phyloP scores from a whole-genome alignment of 148 eudicot genomes.

The Rhododendron williamsianum region DNA sequence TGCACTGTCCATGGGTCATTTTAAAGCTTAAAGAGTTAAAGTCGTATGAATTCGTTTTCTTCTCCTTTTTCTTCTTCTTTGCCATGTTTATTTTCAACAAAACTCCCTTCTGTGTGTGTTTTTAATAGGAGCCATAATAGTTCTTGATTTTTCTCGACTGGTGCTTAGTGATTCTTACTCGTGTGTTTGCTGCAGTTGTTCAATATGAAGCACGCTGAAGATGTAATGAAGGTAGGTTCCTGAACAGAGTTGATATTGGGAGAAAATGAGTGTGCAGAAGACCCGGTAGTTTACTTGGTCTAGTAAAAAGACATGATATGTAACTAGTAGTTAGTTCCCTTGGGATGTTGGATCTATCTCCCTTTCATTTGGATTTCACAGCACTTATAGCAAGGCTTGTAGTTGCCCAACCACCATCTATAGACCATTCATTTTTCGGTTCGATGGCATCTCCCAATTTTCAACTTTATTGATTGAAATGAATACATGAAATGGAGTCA shows the following conservation, averaged over 20 bases:
- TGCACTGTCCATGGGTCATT: not conserved
- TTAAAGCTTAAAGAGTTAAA: not conserved
- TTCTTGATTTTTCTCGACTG: not conserved
- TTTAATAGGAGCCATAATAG: not conserved
- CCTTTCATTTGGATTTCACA: no score
- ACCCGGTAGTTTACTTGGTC: not conserved
- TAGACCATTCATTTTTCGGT: no score
- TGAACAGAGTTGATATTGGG: not conserved
- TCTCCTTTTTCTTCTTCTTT: not conserved
- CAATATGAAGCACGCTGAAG: slow-evolving; percentile 43
- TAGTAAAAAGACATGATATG: not conserved
- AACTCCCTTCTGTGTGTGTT: not conserved
- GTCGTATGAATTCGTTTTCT: not conserved
- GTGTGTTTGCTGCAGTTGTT: slow-evolving; percentile 23
- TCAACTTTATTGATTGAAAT: no score
- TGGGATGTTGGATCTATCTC: not conserved
- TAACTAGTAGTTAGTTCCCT: not conserved
- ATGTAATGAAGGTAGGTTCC: not conserved
- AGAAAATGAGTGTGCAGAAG: not conserved
- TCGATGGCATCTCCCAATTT: no score
- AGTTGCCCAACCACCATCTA: no score
- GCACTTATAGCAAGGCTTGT: no score
- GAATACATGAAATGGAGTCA: not conserved
- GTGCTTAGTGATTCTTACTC: not conserved
- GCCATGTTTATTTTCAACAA: no score